A percentile compares a stretch with the other conserved stretches of the same genome.
phyloP scores from a whole-genome alignment of 2,329 filamentous ascomycete genomes.

The Biscogniauxia marginata region DNA sequence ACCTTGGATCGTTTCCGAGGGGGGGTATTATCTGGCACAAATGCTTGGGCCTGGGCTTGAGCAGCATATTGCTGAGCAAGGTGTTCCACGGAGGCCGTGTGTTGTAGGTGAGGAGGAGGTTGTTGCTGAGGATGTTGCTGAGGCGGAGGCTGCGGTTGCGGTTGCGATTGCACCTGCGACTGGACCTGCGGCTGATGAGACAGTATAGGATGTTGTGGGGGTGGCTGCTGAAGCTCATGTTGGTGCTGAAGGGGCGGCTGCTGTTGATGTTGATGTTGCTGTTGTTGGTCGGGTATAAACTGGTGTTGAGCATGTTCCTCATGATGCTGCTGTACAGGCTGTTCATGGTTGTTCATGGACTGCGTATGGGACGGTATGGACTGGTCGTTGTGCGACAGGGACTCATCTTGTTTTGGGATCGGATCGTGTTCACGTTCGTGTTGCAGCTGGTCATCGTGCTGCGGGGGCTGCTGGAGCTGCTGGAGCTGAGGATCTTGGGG shows the following conservation, averaged over 20 bases:
- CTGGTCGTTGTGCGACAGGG: constrained; percentile 12
- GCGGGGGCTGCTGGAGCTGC: constrained; percentile 1
- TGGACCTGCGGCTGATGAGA: constrained; percentile 24
- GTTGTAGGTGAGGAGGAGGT: constrained; percentile 16
- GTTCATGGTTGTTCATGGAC: neutral
- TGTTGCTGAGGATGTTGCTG: constrained; percentile 14
- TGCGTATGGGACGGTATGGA: constrained; percentile 18
- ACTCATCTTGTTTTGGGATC: constrained; percentile 9
- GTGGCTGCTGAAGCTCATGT: constrained; percentile 24
- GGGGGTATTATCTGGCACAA: constrained; percentile 56
- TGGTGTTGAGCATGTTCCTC: constrained; percentile 15
- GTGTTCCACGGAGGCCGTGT: constrained; percentile 22
- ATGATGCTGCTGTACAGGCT: constrained; percentile 21
- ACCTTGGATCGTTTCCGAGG: constrained; percentile 81
- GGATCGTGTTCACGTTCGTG: constrained; percentile 8
- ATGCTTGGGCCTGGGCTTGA: constrained; percentile 33
- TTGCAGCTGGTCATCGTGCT: constrained; percentile 9
- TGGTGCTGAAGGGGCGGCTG: constrained; percentile 33
- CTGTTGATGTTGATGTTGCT: constrained; percentile 27
- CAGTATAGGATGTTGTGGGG: constrained; percentile 33
- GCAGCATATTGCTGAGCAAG: constrained; percentile 41
- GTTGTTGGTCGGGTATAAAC: constrained; percentile 17
- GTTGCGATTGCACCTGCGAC: constrained; percentile 35
- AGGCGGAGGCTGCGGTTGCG: constrained; percentile 37
- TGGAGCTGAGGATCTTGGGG: constrained; percentile 19